These are phyloP conservation scores for Somion occarium DNA, from an alignment of 1,284 basidiomycete species.

Conservation along the genomic window DNA sequence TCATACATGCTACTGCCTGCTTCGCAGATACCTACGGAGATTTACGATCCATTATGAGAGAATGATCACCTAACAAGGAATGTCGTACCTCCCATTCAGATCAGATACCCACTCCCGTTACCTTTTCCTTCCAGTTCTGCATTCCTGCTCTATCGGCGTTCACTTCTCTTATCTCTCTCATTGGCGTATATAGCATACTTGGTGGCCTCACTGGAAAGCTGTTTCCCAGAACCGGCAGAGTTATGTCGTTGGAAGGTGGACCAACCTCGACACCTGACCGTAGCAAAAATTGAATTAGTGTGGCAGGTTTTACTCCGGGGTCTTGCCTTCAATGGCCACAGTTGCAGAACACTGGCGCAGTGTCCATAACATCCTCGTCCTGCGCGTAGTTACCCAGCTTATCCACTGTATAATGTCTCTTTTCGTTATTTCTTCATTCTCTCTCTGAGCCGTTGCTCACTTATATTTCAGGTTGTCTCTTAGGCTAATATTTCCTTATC, in stretches of 20 bases:
- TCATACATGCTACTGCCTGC: conserved; percentile 9
- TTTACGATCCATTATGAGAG: not conserved
- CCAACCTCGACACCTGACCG: no score
- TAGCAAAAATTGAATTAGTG: not conserved
- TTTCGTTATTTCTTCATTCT: not conserved
- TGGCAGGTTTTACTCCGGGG: not conserved
- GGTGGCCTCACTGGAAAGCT: no score
- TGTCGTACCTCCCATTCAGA: not conserved
- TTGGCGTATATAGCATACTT: not conserved
- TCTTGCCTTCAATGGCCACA: not conserved
- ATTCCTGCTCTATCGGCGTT: not conserved
- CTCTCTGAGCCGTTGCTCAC: not conserved
- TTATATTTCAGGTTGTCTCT: not conserved
- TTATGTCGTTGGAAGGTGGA: no score
- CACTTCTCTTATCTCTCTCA: not conserved
- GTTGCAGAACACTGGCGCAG: no score
- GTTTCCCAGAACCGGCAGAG: no score
- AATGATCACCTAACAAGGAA: not conserved
- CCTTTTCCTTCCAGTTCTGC: not conserved
- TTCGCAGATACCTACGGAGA: conserved; percentile 2
- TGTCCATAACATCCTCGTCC: no score
- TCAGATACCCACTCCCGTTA: no score
- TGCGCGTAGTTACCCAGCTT: not conserved
- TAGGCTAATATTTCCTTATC: not conserved
- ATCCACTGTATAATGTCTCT: not conserved